These are phyloP conservation scores for Eimeria acervulina DNA, from an alignment of 169 alveolate species.

Conservation along the genomic window DNA sequence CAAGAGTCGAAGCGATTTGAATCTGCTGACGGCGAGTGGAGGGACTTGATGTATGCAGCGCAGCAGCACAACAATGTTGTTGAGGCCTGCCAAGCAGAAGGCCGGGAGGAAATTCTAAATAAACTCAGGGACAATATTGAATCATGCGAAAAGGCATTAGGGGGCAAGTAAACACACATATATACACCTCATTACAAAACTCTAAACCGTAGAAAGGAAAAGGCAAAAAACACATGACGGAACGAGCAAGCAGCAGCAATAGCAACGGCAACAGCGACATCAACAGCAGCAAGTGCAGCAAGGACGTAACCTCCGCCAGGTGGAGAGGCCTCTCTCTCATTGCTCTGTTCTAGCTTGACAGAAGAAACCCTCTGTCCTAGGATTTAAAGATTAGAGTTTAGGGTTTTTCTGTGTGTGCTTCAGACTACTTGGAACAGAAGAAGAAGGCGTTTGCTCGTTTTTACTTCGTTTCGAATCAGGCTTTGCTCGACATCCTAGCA, in stretches of 20 bases:
- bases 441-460: slow-evolving; percentile 98
- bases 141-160: slow-evolving; percentile 97
- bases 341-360: no score
- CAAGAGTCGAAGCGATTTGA: slow-evolving; percentile 97
- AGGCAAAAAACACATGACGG: no score
- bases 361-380: neutral
- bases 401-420: neutral
- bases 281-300: neutral
- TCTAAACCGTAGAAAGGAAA: neutral
- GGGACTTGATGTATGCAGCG: slow-evolving; percentile 97
- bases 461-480: slow-evolving; percentile 97
- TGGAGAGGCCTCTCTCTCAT: no score
- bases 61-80: slow-evolving; percentile 94
- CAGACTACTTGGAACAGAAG: slow-evolving; percentile 96
- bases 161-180: slow-evolving; percentile 83
- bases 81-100: slow-evolving; percentile 96
- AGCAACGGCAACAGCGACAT: neutral
- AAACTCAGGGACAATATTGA: slow-evolving; percentile 94
- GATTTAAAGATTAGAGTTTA: neutral
- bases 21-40: slow-evolving; percentile 95
- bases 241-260: neutral
- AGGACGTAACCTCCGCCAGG: no score
- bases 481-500: slow-evolving; percentile 96
- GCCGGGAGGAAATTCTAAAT: slow-evolving; percentile 93
- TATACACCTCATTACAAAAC: no score